Percentiles rank a stretch among this genome's conserved stretches.
Evolutionary conservation across 345 rosid genomes (phyloP).

Genomic region (Pugionium dolabratum): DNA sequence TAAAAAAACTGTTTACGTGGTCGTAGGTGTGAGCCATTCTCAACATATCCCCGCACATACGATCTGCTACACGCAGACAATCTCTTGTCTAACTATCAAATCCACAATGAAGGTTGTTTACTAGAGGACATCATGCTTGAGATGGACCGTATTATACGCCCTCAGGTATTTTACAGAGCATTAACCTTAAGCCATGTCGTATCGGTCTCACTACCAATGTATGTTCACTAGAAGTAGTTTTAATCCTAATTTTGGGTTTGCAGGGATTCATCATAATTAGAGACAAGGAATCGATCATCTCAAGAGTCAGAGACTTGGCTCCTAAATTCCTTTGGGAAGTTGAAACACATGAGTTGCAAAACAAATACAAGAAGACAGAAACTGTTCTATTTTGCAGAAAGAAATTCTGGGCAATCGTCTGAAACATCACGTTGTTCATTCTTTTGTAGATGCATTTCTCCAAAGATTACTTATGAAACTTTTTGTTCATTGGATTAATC

Average conservation of each 20-base stretch:
- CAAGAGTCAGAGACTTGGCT: conserved; percentile 62
- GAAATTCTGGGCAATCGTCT: conserved; percentile 80
- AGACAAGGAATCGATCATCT: conserved; percentile 59
- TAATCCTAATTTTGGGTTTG: conserved; percentile 22
- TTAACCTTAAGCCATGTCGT: conserved; percentile 14
- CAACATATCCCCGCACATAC: conserved; percentile 96
- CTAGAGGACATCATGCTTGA: conserved; percentile 89
- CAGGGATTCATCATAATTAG: conserved; percentile 83
- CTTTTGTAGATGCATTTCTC: neutral
- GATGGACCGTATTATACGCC: conserved; percentile 92
- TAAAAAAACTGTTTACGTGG: neutral
- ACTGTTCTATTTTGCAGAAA: conserved; percentile 74
- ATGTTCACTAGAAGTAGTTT: neutral
- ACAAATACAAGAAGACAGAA: conserved; percentile 63
- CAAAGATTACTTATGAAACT: too few relatives aligned
- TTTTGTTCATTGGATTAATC: too few relatives aligned
- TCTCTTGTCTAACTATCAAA: conserved; percentile 61
- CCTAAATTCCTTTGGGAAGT: conserved; percentile 88
- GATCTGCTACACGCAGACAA: conserved; percentile 77
- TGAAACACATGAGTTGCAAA: conserved; percentile 52
- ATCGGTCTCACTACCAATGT: neutral
- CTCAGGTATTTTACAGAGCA: conserved; percentile 55
- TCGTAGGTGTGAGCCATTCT: conserved; percentile 89
- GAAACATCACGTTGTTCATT: conserved; percentile 13
- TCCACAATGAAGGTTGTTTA: conserved; percentile 55